Percentiles rank a stretch among this genome's conserved stretches.
These are phyloP conservation scores for Mortierella sp. DNA, from an alignment of 371 early-diverging fungal genomes.

Conservation along the genomic window DNA sequence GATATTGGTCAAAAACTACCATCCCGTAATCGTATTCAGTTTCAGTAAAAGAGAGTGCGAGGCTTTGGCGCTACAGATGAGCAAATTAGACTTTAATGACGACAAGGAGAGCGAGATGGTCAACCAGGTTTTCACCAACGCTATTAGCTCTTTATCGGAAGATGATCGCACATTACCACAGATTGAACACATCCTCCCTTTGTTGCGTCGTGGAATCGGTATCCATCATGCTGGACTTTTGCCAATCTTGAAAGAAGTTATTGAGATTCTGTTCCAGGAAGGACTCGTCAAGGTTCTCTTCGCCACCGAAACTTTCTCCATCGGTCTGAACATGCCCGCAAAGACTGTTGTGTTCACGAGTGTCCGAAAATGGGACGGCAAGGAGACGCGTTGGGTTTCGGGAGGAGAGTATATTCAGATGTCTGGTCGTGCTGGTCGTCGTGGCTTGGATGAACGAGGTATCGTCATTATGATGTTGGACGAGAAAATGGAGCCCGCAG, in stretches of 20 bases:
- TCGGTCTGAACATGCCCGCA: conserved; percentile 99
- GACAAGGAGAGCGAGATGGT: conserved; percentile 94
- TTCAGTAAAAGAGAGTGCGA: conserved; percentile 99
- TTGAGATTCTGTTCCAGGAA: conserved; percentile 99
- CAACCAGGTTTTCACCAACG: conserved; percentile 91
- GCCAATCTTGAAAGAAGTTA: conserved; percentile 99
- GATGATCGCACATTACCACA: conserved; percentile 97
- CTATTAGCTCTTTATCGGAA: conserved; percentile 89
- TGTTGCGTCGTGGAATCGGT: conserved; percentile 98
- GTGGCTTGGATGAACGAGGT: conserved; percentile 99
- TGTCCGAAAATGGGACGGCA: conserved; percentile 98
- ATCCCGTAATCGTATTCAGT: conserved; percentile 99
- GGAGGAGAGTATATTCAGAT: conserved; percentile 99
- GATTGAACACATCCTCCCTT: conserved; percentile 95
- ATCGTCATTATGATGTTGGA: conserved; percentile 98
- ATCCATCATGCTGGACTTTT: conserved; percentile 99
- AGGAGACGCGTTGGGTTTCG: conserved; percentile 86
- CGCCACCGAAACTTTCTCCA: conserved; percentile 99
- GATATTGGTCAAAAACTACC: conserved; percentile 94
- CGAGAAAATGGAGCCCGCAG: conserved; percentile 95
- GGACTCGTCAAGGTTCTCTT: conserved; percentile 98
- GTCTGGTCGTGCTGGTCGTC: conserved; percentile 98
- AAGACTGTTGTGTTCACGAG: conserved; percentile 99
- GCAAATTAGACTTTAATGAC: conserved; percentile 94
- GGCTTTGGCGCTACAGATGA: conserved; percentile 90